Conservation (phyloP, 768 basidiomycete species). For the Pleurotus cornucopiae region DNA sequence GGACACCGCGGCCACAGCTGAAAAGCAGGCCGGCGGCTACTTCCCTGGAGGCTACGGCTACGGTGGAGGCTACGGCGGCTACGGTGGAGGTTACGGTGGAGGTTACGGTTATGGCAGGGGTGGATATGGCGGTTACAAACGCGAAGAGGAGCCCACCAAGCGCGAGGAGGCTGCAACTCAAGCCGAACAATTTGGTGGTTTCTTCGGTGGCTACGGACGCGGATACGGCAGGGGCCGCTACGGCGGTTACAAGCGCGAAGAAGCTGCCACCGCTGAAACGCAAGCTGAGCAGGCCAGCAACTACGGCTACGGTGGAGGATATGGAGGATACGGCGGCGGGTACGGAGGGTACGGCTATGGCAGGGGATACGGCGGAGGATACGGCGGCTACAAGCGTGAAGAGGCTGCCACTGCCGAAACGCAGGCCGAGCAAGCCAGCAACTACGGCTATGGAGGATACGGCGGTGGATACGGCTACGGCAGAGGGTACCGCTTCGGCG, state of each 20-base stretch:
- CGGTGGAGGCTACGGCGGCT: not conserved
- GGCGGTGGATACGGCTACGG: not conserved
- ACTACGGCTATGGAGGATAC: not conserved
- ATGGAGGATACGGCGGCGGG: too few relatives aligned
- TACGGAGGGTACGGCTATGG: not conserved
- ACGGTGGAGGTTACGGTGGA: not conserved
- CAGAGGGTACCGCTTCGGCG: too few relatives aligned
- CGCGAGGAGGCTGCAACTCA: not conserved
- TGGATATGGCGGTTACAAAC: too few relatives aligned
- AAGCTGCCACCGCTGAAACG: not conserved
- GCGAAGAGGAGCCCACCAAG: not conserved
- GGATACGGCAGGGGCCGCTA: not conserved
- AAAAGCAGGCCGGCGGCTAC: not conserved
- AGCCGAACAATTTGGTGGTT: not conserved
- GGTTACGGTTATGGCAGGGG: too few relatives aligned
- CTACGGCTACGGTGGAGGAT: not conserved
- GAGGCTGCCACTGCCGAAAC: not conserved
- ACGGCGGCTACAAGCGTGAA: not conserved
- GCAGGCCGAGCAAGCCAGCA: not conserved
- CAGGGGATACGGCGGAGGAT: not conserved
- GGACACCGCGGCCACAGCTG: slow-evolving; percentile 3
- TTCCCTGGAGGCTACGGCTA: not conserved
- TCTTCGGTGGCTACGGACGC: not conserved
- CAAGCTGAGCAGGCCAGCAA: not conserved
- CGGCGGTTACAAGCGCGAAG: slow-evolving; percentile 2